Conservation (phyloP, 148 eudicot genomes). For the Cornus kousa region DNA sequence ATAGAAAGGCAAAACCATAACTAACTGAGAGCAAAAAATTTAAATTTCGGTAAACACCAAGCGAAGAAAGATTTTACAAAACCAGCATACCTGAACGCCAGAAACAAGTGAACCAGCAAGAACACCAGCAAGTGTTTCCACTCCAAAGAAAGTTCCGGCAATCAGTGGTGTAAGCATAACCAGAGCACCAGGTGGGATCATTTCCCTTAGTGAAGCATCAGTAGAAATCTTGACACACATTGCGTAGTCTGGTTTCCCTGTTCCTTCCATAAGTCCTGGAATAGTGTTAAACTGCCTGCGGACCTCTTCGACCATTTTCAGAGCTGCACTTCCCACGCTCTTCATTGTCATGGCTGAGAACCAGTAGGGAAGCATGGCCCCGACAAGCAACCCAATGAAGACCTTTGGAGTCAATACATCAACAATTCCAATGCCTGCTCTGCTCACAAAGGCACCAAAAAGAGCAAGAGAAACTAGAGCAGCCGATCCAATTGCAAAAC, state of each 20-base stretch:
- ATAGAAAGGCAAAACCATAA: too few species aligned
- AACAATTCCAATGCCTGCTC: constrained; percentile 13
- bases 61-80: neutral
- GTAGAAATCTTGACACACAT: constrained; percentile 18
- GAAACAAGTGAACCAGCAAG: constrained; percentile 21
- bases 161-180: constrained; percentile 18
- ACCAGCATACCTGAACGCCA: constrained; percentile 15
- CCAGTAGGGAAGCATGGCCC: constrained; percentile 18
- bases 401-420: constrained; percentile 20
- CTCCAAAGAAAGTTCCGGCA: constrained; percentile 19
- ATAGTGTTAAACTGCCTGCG: constrained; percentile 15
- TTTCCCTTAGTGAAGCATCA: constrained; percentile 18
- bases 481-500: constrained; percentile 22
- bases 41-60: too few species aligned
- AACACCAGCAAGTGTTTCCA: constrained; percentile 22
- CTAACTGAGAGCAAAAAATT: too few species aligned
- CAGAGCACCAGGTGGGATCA: constrained; percentile 19
- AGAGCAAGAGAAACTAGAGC: constrained; percentile 20
- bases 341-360: constrained; percentile 21
- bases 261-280: constrained; percentile 24
- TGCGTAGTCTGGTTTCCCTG: constrained; percentile 14
- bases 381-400: constrained; percentile 16
- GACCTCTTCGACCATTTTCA: constrained; percentile 25
- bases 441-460: constrained; percentile 17
- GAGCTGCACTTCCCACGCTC: constrained; percentile 18